A percentile compares a stretch with the other conserved stretches of the same genome.
These are phyloP conservation scores for Ogataea pilisensis DNA, from an alignment of 805 yeast genomes.

Conservation along the genomic window DNA sequence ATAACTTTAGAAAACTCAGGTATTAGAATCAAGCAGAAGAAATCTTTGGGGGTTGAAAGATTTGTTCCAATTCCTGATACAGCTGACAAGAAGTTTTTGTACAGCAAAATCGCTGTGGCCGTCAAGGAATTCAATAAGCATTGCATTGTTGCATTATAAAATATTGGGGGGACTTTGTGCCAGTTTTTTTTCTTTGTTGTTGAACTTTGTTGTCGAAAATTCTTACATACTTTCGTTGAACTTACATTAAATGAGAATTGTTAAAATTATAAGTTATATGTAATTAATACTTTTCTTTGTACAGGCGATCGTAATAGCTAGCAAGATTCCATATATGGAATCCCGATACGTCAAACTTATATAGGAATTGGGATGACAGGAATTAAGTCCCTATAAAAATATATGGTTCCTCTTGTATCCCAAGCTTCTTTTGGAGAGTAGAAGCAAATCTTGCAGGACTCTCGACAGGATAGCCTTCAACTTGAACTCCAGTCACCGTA, in stretches of 20 bases:
- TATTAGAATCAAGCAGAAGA: constrained; percentile 56
- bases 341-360: no score
- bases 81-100: constrained; percentile 58
- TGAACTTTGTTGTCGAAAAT: neutral
- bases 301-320: no score
- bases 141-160: constrained; percentile 27
- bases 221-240: no score
- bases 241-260: no score
- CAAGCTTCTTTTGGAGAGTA: constrained; percentile 44
- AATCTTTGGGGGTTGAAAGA: constrained; percentile 32
- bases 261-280: no score
- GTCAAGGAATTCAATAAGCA: constrained; percentile 72
- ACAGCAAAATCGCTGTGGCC: constrained; percentile 71
- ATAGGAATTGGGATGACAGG: no score
- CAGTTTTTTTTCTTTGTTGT: constrained; percentile 1
- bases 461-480: constrained; percentile 54
- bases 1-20: constrained; percentile 80
- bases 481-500: constrained; percentile 36
- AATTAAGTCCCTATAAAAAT: no score
- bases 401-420: constrained; percentile 19
- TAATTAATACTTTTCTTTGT: no score
- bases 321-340: no score
- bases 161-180: neutral
- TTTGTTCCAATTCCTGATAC: constrained; percentile 79
- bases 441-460: constrained; percentile 39